A percentile compares a stretch with the other conserved stretches of the same genome.
Conservation (phyloP, 2,329 filamentous ascomycete genomes). For the Arthrinium phaeospermum region DNA sequence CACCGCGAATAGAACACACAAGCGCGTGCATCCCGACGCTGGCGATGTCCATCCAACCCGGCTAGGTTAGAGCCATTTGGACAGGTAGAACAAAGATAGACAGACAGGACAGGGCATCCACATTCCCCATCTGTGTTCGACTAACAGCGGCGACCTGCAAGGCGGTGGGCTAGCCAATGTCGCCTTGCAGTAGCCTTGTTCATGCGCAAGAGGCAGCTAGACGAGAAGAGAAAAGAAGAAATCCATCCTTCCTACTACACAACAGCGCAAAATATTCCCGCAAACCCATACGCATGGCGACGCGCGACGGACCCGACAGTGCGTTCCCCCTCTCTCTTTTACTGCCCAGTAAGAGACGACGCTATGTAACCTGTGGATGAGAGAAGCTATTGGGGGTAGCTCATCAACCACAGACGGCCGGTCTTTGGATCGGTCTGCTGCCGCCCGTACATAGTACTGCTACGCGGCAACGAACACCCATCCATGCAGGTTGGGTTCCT, state of each 20-base stretch:
- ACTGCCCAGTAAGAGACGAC: neutral
- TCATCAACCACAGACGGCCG: neutral
- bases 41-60: no score
- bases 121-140: neutral
- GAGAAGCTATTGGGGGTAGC: neutral
- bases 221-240: neutral
- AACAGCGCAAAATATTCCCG: conserved; percentile 4
- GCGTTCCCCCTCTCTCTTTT: neutral
- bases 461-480: no score
- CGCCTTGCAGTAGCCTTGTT: neutral
- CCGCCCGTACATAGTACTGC: no score
- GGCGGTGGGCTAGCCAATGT: neutral
- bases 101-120: neutral
- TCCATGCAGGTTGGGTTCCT: neutral
- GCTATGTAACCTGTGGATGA: neutral
- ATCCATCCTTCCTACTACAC: neutral
- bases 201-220: neutral
- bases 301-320: neutral
- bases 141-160: neutral
- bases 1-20: neutral
- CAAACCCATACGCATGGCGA: neutral
- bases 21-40: neutral
- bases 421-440: neutral
- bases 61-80: neutral
- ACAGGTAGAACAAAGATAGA: neutral